phyloP scores from a whole-genome alignment of 192 early-diverging fungal genomes.

The Dissophora ornata region DNA sequence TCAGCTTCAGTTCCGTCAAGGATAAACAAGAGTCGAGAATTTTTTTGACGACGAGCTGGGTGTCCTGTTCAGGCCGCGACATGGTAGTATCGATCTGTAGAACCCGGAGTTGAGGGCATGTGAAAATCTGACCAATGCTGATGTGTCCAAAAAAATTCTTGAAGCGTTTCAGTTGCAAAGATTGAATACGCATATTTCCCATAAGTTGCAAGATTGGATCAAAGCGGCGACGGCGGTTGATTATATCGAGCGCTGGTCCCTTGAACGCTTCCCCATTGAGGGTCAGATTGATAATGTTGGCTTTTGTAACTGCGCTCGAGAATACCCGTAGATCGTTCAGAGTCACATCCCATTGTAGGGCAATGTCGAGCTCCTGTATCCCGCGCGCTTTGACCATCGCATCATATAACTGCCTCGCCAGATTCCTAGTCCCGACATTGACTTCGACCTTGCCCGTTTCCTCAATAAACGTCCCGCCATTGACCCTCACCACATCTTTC shows the following conservation, averaged over 20 bases:
- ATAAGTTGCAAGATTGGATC: background rate
- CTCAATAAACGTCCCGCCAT: background rate
- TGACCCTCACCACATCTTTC: background rate
- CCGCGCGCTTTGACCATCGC: constrained; percentile 5
- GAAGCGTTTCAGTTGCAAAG: background rate
- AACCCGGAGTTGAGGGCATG: too few species aligned
- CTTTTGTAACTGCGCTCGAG: background rate
- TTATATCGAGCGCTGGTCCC: background rate
- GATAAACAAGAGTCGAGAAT: too few species aligned
- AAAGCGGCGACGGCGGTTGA: background rate
- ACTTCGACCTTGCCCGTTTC: background rate
- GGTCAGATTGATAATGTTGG: background rate
- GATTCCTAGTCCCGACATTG: background rate
- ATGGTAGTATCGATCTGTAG: too few species aligned
- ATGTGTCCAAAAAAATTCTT: background rate
- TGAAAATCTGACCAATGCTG: too few species aligned
- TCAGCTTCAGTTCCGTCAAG: too few species aligned
- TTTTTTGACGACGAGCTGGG: too few species aligned
- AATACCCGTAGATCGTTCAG: constrained; percentile 4
- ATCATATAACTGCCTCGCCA: constrained; percentile 5
- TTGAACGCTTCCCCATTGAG: background rate
- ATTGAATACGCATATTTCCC: background rate
- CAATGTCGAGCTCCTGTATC: constrained; percentile 6
- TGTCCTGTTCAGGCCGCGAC: too few species aligned
- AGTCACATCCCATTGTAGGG: constrained; percentile 5